These are phyloP conservation scores for Fagus crenata DNA, from an alignment of 306 rosid genomes.

Conservation along the genomic window DNA sequence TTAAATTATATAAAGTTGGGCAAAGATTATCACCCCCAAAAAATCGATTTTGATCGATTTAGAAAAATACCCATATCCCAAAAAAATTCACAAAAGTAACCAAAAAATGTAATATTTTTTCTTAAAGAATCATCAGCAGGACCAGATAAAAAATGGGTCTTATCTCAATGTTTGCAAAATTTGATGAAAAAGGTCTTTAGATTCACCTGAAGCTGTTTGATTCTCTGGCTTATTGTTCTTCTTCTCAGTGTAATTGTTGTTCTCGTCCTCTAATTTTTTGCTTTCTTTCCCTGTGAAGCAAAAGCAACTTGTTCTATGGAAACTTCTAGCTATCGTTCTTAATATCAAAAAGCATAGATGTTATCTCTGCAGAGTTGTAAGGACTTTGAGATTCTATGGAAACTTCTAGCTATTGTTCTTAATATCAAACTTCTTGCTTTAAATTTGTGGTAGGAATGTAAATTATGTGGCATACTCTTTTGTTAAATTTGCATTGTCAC, in stretches of 20 bases:
- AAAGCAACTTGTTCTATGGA: constrained; percentile 48
- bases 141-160: constrained; percentile 28
- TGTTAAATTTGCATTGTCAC: no score
- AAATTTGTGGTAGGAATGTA: no score
- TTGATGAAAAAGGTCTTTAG: constrained; percentile 7
- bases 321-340: no score
- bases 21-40: constrained; percentile 21
- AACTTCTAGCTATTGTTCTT: no score
- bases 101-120: neutral
- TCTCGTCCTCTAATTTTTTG: constrained; percentile 30
- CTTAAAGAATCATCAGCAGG: neutral
- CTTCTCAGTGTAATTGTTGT: constrained; percentile 10
- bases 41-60: constrained; percentile 20
- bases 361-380: no score
- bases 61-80: constrained; percentile 20
- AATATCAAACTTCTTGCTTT: no score
- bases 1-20: neutral
- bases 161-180: constrained; percentile 1
- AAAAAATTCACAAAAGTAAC: neutral
- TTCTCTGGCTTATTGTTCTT: constrained; percentile 33
- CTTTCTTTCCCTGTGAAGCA: constrained; percentile 47
- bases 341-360: no score
- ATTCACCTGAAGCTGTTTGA: constrained; percentile 45
- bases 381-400: no score
- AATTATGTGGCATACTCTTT: no score